phyloP scores from a whole-genome alignment of 2,329 filamentous ascomycete species.

The Saccharata proteae region DNA sequence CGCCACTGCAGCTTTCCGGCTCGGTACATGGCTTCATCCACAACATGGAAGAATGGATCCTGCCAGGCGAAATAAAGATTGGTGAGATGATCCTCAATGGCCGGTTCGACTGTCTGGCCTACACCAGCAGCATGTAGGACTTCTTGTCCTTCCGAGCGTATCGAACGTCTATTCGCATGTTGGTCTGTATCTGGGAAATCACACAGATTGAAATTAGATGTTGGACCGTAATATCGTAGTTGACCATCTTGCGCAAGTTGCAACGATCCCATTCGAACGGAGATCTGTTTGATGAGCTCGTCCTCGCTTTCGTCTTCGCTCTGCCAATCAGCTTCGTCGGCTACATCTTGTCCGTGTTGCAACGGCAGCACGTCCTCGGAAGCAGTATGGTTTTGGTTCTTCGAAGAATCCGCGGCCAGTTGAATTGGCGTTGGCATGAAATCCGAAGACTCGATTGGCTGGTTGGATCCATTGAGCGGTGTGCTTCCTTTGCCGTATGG shows the following conservation, averaged over 20 bases:
- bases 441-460: too few relatives aligned
- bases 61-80: slow-evolving; percentile 38
- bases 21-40: slow-evolving; percentile 27
- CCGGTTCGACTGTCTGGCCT: slow-evolving; percentile 27
- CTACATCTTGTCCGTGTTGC: slow-evolving; percentile 2
- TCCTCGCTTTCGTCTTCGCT: slow-evolving; percentile 9
- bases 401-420: too few relatives aligned
- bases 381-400: too few relatives aligned
- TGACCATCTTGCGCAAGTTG: slow-evolving; percentile 8
- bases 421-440: too few relatives aligned
- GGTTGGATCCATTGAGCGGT: slow-evolving; percentile 1
- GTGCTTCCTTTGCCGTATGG: slow-evolving; percentile 1
- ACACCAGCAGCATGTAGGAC: slow-evolving; percentile 29
- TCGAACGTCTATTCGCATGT: slow-evolving; percentile 2
- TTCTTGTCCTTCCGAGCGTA: slow-evolving; percentile 6
- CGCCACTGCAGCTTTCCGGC: slow-evolving; percentile 10
- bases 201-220: slow-evolving; percentile 5
- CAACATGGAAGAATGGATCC: slow-evolving; percentile 33
- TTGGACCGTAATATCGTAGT: slow-evolving; percentile 8
- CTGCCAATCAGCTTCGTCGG: too few relatives aligned
- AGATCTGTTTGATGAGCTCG: slow-evolving; percentile 8
- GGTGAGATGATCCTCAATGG: slow-evolving; percentile 32
- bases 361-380: slow-evolving; percentile 1
- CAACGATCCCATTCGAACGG: slow-evolving; percentile 7
- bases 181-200: slow-evolving; percentile 9